Evolutionary conservation across 148 eudicot genomes (phyloP).

Genomic region (Limonium bicolor): DNA sequence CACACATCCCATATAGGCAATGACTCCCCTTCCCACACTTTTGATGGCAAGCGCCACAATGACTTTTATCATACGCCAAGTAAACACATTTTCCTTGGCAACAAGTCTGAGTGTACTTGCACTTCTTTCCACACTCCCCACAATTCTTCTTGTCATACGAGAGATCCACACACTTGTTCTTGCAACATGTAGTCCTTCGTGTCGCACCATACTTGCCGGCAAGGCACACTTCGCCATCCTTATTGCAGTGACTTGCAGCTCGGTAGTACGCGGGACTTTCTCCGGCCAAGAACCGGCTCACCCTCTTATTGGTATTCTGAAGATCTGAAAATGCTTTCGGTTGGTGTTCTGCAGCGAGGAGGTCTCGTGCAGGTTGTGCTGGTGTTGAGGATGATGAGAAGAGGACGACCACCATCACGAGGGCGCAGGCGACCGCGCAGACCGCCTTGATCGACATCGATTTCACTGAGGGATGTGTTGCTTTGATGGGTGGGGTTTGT

Average conservation of each 20-base stretch:
- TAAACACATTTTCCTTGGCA: conserved; percentile 54
- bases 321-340: background rate
- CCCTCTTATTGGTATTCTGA: conserved; percentile 14
- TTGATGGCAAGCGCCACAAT: conserved; percentile 51
- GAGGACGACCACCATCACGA: conserved; percentile 13
- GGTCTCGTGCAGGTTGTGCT: background rate
- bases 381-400: background rate
- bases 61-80: conserved; percentile 28
- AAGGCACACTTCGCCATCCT: conserved; percentile 21
- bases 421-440: conserved; percentile 15
- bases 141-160: conserved; percentile 23
- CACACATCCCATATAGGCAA: conserved; percentile 54
- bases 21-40: conserved; percentile 17
- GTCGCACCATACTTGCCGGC: conserved; percentile 9
- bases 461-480: too few species aligned
- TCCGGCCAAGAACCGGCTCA: conserved; percentile 37
- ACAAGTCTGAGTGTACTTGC: conserved; percentile 25
- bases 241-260: conserved; percentile 43
- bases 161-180: conserved; percentile 53
- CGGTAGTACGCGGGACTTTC: conserved; percentile 12
- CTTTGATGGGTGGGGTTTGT: too few species aligned
- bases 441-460: conserved; percentile 8
- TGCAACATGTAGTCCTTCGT: conserved; percentile 49
- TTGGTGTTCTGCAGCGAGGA: background rate
- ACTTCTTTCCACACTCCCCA: conserved; percentile 46